Conservation (phyloP, 1,284 basidiomycete species). For the Ganoderma leucocontextum region DNA sequence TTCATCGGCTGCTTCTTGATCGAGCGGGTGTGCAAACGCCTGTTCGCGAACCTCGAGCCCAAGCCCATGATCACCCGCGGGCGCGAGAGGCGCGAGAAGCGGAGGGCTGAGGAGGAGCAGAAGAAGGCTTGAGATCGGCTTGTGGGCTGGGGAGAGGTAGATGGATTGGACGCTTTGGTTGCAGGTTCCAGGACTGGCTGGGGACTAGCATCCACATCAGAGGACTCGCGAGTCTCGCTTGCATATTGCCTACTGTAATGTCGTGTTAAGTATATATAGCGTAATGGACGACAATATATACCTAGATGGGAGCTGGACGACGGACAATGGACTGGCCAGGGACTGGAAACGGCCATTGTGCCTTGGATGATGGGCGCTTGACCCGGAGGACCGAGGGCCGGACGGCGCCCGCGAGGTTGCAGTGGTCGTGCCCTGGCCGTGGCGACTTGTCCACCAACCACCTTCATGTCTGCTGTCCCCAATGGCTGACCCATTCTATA, state of each 20-base stretch:
- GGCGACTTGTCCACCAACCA: constrained; percentile 11
- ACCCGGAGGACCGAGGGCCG: not conserved
- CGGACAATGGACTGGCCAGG: not conserved
- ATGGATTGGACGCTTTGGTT: not conserved
- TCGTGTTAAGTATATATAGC: constrained; percentile 17
- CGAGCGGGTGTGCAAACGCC: constrained; percentile 83
- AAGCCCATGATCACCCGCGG: constrained; percentile 87
- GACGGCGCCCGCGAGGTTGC: constrained; percentile 1
- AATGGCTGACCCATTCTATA: constrained; percentile 23
- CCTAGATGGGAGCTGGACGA: constrained; percentile 18
- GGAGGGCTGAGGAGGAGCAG: constrained; percentile 30
- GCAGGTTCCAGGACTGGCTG: not conserved
- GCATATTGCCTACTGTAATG: constrained; percentile 23
- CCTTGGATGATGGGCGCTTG: not conserved
- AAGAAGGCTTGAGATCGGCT: constrained; percentile 15
- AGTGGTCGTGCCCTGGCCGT: not conserved
- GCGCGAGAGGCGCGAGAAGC: constrained; percentile 68
- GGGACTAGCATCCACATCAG: not conserved
- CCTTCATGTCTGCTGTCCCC: constrained; percentile 9
- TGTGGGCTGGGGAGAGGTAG: not conserved
- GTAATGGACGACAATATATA: constrained; percentile 22
- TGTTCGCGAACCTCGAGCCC: constrained; percentile 92
- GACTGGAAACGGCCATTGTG: not conserved
- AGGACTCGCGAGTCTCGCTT: not conserved
- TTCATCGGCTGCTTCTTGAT: constrained; percentile 90